Conservation (phyloP, 768 basidiomycete genomes). For the Mrakia blollopis region DNA sequence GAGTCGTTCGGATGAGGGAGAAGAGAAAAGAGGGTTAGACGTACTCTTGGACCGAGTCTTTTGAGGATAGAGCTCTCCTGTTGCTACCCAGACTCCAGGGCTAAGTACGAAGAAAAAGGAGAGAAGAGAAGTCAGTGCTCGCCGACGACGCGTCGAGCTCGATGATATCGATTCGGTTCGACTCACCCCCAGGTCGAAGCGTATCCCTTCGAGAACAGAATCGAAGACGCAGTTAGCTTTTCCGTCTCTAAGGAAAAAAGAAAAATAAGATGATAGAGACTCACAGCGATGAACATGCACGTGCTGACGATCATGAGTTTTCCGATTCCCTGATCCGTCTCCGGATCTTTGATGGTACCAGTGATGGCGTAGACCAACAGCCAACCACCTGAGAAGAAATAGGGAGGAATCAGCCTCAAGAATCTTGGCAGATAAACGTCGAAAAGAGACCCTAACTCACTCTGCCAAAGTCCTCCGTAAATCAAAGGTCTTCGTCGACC, state of each 20-base stretch:
- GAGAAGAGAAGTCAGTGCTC: background rate
- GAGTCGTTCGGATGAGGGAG: background rate
- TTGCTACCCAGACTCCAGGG: constrained; percentile 71
- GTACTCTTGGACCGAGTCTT: constrained; percentile 48
- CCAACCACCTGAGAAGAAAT: background rate
- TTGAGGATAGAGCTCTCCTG: constrained; percentile 71
- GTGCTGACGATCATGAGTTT: constrained; percentile 39
- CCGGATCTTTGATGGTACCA: constrained; percentile 52
- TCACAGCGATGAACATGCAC: background rate
- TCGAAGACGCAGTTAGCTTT: constrained; percentile 44
- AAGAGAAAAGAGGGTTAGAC: background rate
- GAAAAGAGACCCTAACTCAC: background rate
- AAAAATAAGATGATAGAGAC: background rate
- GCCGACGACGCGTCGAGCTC: background rate
- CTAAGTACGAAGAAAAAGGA: constrained; percentile 41
- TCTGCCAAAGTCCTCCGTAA: constrained; percentile 46
- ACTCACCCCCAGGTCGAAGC: constrained; percentile 52
- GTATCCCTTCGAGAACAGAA: constrained; percentile 61
- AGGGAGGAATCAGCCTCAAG: background rate
- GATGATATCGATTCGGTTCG: background rate
- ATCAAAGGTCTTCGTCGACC: constrained; percentile 64
- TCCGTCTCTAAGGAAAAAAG: background rate
- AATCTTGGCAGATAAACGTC: background rate
- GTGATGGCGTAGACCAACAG: constrained; percentile 7
- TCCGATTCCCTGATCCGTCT: constrained; percentile 52